Base-by-base conservation (phyloP, 768 basidiomycete genomes). In the Phylloporus rhodoxanthus region DNA sequence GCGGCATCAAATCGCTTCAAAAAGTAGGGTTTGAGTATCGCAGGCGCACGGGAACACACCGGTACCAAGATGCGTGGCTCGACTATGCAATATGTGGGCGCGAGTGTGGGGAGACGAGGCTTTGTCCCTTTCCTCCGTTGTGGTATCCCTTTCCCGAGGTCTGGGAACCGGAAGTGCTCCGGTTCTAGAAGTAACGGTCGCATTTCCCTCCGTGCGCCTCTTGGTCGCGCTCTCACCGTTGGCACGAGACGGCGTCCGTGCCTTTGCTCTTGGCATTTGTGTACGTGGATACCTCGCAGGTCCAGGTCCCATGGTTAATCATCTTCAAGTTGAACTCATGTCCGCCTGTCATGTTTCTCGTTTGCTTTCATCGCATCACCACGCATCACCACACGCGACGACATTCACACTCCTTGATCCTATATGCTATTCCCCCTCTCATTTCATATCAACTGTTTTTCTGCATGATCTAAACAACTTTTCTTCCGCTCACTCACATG, bases 121-220 rank as follows among this genome's bases (percentile, higher is more conserved):
- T 68, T 29, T 55, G 46, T 3, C 53, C 28, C 4, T 56, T 67
- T 17, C 65, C 68, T 20, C 51, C 59, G 38, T 43, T 58, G 58
- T 68, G 67, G 67, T 68, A 68, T 47, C 47, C 58, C 11, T 68
- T 68, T 41, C 67, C 67, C 8, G 68, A 70, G 43, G 67, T 70
- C 11, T 68, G 67, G 67, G 56, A 66, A 43, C 25, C 68, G 8
- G 57, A 56, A 11, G 52, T 50, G 34, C 43, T 55, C 11, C 56
- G 56, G 25, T 60, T 69, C 26, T 67, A 45, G 65, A 29, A 11
- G 30, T 23, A 37, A 23, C 4, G 10, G 39, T 9, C 5, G 10
- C 9, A 13, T 23, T 23, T 3, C 23, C 28, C 20, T 30, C 17
- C n/a, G 23, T 29, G 32, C 36, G 21, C 43, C 17, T 5, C 43